Conservation (phyloP, 1,284 basidiomycete genomes). For the Pseudozyma sp. region DNA sequence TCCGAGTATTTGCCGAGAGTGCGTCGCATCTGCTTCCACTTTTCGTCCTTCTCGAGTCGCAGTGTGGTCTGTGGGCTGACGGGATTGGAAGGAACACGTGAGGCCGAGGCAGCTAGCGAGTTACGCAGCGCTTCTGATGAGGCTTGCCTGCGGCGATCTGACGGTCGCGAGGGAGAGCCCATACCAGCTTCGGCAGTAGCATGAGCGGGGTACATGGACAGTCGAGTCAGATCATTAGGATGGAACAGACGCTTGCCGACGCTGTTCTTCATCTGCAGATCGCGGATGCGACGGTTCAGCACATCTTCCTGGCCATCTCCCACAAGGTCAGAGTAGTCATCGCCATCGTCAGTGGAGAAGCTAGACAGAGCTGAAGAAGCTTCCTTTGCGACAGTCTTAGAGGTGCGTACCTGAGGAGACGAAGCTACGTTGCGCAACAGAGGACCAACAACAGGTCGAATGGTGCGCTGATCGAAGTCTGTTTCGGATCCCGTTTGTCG, state of each 20-base stretch:
- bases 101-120: slow-evolving; percentile 23
- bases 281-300: slow-evolving; percentile 50
- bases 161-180: slow-evolving; percentile 16
- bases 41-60: slow-evolving; percentile 44
- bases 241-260: slow-evolving; percentile 57
- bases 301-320: slow-evolving; percentile 52
- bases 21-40: slow-evolving; percentile 54
- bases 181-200: not conserved
- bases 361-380: slow-evolving; percentile 12
- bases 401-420: slow-evolving; percentile 25
- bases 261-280: slow-evolving; percentile 51
- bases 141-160: slow-evolving; percentile 30
- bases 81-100: slow-evolving; percentile 29
- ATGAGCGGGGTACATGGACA: slow-evolving; percentile 16
- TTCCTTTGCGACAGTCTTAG: slow-evolving; percentile 8
- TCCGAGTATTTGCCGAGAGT: slow-evolving; percentile 58
- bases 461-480: slow-evolving; percentile 71
- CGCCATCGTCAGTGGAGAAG: slow-evolving; percentile 68
- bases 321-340: slow-evolving; percentile 71
- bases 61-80: slow-evolving; percentile 37
- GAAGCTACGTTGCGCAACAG: slow-evolving; percentile 36
- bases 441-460: slow-evolving; percentile 36
- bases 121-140: slow-evolving; percentile 41
- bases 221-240: slow-evolving; percentile 51
- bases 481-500: slow-evolving; percentile 20